These are phyloP conservation scores for Pseudozyma hubeiensis DNA, from an alignment of 1,284 basidiomycete genomes.

Conservation along the genomic window DNA sequence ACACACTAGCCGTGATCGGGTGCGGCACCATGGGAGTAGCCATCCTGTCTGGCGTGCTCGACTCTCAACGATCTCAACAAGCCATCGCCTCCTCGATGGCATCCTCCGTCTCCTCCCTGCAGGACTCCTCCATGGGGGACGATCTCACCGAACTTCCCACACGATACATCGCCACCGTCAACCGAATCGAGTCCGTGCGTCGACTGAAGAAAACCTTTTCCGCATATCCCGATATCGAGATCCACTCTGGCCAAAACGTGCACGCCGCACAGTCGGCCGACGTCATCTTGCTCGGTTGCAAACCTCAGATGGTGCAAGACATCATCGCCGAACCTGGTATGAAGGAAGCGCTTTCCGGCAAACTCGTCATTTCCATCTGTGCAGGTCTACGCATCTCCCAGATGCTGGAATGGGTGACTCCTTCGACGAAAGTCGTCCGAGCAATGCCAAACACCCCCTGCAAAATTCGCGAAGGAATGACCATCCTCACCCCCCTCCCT, in stretches of 20 bases:
- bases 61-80: conserved; percentile 56
- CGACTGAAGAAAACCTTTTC: conserved; percentile 78
- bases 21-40: conserved; percentile 99
- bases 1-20: conserved; percentile 64
- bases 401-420: conserved; percentile 79
- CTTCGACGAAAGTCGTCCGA: conserved; percentile 85
- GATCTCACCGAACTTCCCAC: conserved; percentile 74
- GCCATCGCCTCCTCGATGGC: conserved; percentile 31
- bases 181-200: conserved; percentile 79
- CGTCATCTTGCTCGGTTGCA: conserved; percentile 78
- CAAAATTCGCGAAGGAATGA: conserved; percentile 72
- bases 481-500: conserved; percentile 61
- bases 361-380: conserved; percentile 94
- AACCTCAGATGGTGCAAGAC: conserved; percentile 85
- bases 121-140: conserved; percentile 32
- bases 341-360: conserved; percentile 84
- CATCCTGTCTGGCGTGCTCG: conserved; percentile 87
- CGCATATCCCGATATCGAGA: conserved; percentile 73
- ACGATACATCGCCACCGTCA: conserved; percentile 91
- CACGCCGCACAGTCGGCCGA: conserved; percentile 80
- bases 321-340: conserved; percentile 86
- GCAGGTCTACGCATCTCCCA: conserved; percentile 92
- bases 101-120: conserved; percentile 33
- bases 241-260: conserved; percentile 78
- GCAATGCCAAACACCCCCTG: conserved; percentile 99